Percentiles rank a stretch among this genome's conserved stretches.
phyloP scores from a whole-genome alignment of 495 filamentous ascomycete species.

The Chaetomium fimeti region DNA sequence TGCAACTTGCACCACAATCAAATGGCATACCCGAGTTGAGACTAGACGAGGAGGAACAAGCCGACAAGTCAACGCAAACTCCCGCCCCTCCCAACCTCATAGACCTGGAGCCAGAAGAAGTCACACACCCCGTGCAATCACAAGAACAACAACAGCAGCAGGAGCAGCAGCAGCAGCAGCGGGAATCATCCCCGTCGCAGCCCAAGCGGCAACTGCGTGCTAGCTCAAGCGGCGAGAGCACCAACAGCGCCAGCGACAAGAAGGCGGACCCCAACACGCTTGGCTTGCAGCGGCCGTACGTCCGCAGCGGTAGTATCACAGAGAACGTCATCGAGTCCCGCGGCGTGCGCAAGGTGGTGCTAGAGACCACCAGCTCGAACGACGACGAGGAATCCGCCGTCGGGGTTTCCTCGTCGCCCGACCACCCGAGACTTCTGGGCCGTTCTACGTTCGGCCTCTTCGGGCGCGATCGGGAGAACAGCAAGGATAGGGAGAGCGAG shows the following conservation, averaged over 20 bases:
- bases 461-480: not conserved
- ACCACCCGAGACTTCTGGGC: conserved; percentile 21
- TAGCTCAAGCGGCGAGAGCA: conserved; percentile 29
- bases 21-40: conserved; percentile 25
- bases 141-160: not conserved
- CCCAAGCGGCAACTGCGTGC: not conserved
- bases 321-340: conserved; percentile 81
- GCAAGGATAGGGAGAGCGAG: not conserved
- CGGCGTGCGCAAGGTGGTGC: conserved; percentile 79
- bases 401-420: conserved; percentile 20
- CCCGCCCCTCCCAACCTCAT: conserved; percentile 19
- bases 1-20: conserved; percentile 32
- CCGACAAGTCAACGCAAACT: conserved; percentile 32
- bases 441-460: conserved; percentile 25
- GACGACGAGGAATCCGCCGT: conserved; percentile 39
- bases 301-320: conserved; percentile 83
- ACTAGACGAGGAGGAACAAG: conserved; percentile 25
- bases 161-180: not conserved
- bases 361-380: conserved; percentile 63
- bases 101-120: not conserved
- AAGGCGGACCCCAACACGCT: conserved; percentile 20
- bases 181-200: not conserved
- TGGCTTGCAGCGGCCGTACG: conserved; percentile 51
- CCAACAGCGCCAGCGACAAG: conserved; percentile 17
- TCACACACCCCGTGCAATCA: not conserved